Conservation (phyloP, 2,329 filamentous ascomycete species). For the Dothistroma pini region DNA sequence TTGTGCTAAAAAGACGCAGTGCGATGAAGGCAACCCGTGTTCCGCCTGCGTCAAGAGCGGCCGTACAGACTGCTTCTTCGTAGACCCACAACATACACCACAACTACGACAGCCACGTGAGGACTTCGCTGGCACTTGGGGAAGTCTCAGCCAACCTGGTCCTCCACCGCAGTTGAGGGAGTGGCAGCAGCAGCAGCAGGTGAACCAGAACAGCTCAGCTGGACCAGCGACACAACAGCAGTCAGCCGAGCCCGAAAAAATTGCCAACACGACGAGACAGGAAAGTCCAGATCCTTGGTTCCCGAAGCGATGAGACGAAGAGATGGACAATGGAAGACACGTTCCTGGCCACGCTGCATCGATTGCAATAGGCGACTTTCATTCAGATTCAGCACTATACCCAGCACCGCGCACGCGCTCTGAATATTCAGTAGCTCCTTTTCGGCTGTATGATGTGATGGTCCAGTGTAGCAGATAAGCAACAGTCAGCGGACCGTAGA, state of each 20-base stretch:
- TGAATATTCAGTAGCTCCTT: slow-evolving; percentile 9
- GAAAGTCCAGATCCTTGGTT: slow-evolving; percentile 30
- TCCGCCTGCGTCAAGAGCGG: slow-evolving; percentile 12
- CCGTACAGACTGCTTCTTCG: slow-evolving; percentile 15
- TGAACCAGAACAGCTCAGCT: not conserved
- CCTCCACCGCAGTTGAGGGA: not conserved
- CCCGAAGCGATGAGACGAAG: slow-evolving; percentile 16
- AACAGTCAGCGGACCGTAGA: slow-evolving; percentile 15
- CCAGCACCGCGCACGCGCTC: slow-evolving; percentile 9
- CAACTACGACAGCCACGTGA: not conserved
- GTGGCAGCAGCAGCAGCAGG: slow-evolving; percentile 6
- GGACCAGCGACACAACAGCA: not conserved
- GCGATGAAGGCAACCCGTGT: slow-evolving; percentile 20
- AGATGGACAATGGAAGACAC: not conserved
- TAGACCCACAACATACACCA: slow-evolving; percentile 1
- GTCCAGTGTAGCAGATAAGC: slow-evolving; percentile 13
- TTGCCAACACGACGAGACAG: slow-evolving; percentile 3
- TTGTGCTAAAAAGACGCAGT: slow-evolving; percentile 11
- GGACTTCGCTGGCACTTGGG: slow-evolving; percentile 7
- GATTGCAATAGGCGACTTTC: not conserved
- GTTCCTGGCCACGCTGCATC: not conserved
- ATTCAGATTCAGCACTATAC: slow-evolving; percentile 10
- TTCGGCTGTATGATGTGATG: slow-evolving; percentile 6
- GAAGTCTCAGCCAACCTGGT: slow-evolving; percentile 6
- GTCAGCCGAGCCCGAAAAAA: not conserved